Evolutionary conservation across 148 eudicot species (phyloP).

Genomic region (Amaranthus cruentus): DNA sequence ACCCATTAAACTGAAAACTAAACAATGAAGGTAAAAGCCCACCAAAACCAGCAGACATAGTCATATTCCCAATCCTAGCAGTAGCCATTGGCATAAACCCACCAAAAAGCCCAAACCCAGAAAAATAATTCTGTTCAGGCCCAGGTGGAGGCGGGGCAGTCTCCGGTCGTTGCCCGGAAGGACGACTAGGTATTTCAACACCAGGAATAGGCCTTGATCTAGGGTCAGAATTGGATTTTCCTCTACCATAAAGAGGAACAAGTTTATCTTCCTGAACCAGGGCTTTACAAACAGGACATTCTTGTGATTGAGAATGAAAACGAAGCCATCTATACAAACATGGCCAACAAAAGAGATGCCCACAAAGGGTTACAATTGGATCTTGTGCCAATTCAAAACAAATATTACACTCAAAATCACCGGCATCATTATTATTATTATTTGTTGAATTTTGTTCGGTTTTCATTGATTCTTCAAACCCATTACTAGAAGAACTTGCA

Average conservation of each 20-base stretch:
- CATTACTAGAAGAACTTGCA: constrained; percentile 9
- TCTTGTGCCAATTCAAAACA: constrained; percentile 82
- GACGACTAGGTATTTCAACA: constrained; percentile 56
- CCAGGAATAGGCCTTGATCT: constrained; percentile 53
- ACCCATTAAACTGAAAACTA: constrained; percentile 56
- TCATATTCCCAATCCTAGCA: constrained; percentile 52
- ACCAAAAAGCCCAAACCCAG: constrained; percentile 49
- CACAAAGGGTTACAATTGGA: constrained; percentile 70
- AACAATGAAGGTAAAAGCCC: constrained; percentile 47
- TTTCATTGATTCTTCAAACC: constrained; percentile 35
- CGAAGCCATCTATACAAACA: constrained; percentile 73
- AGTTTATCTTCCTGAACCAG: constrained; percentile 58
- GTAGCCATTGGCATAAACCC: constrained; percentile 60
- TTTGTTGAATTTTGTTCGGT: constrained; percentile 14
- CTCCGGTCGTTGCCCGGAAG: constrained; percentile 64
- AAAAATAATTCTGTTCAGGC: constrained; percentile 31
- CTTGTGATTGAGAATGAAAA: constrained; percentile 62
- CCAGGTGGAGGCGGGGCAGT: constrained; percentile 46
- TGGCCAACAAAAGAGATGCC: constrained; percentile 76
- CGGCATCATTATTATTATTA: constrained; percentile 42
- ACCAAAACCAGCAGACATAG: constrained; percentile 61
- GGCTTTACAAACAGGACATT: constrained; percentile 86
- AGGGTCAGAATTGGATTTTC: constrained; percentile 56
- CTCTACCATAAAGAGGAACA: constrained; percentile 74
- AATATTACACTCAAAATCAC: constrained; percentile 78